A percentile compares a stretch with the other conserved stretches of the same genome.
phyloP scores from a whole-genome alignment of 163 green algal species.

The Scenedesmus sp. region DNA sequence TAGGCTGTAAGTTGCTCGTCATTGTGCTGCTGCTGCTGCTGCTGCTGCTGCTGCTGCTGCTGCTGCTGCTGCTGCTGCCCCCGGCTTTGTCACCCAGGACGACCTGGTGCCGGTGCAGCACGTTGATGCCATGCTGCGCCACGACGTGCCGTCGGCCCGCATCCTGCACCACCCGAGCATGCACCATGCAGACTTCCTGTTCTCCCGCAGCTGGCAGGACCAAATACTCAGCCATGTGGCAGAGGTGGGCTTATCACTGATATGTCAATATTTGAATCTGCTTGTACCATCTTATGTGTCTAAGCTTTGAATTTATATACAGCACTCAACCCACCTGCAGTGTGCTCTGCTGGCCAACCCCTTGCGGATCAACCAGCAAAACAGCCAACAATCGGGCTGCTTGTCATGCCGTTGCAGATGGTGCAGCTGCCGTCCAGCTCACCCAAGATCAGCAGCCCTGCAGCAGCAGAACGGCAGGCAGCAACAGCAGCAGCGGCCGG shows the following conservation, averaged over 20 bases:
- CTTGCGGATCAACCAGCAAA: too few relatives aligned
- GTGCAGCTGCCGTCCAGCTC: neutral
- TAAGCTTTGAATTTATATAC: too few relatives aligned
- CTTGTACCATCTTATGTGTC: too few relatives aligned
- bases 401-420: neutral
- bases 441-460: neutral
- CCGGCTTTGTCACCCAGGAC: neutral
- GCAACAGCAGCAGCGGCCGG: neutral
- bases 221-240: slow-evolving; percentile 11
- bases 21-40: too few relatives aligned
- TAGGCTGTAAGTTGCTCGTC: too few relatives aligned
- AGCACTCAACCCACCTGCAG: too few relatives aligned
- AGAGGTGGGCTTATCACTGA: slow-evolving; percentile 15
- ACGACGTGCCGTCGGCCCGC: slow-evolving; percentile 21
- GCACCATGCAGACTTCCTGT: slow-evolving; percentile 51
- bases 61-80: neutral
- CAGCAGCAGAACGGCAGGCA: neutral
- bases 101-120: slow-evolving; percentile 51
- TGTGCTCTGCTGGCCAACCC: too few relatives aligned
- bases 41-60: neutral
- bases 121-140: slow-evolving; percentile 33
- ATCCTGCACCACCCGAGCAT: slow-evolving; percentile 18
- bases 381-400: neutral
- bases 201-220: slow-evolving; percentile 38
- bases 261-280: too few relatives aligned